phyloP scores from a whole-genome alignment of 768 basidiomycete genomes.

The Lactarius hengduanensis region DNA sequence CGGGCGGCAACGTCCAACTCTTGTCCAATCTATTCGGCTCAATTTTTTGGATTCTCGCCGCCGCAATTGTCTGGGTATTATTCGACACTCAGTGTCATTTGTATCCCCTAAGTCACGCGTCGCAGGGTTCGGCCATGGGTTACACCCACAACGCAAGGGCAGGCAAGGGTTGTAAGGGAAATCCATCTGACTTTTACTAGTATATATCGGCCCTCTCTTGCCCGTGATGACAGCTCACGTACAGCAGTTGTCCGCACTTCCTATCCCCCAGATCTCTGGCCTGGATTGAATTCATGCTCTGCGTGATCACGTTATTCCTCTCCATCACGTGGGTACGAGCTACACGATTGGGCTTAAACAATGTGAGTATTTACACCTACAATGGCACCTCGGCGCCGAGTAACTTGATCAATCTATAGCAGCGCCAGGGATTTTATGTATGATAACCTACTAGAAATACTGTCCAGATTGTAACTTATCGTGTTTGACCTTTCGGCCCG shows the following conservation, averaged over 20 bases:
- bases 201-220: conserved; percentile 4
- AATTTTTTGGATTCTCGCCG: conserved; percentile 66
- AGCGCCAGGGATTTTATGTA: conserved; percentile 14
- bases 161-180: conserved; percentile 2
- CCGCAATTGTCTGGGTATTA: conserved; percentile 65
- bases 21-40: conserved; percentile 79
- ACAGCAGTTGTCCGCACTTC: conserved; percentile 61
- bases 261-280: conserved; percentile 72
- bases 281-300: conserved; percentile 72
- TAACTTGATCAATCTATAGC: background rate
- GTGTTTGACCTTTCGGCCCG: conserved; percentile 4
- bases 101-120: conserved; percentile 11
- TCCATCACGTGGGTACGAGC: conserved; percentile 53
- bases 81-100: background rate
- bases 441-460: background rate
- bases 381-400: background rate
- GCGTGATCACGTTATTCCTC: conserved; percentile 50
- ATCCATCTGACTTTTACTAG: background rate
- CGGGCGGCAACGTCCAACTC: conserved; percentile 62
- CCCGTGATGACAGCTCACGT: background rate
- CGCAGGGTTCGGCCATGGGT: conserved; percentile 64
- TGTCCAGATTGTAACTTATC: background rate
- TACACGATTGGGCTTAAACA: conserved; percentile 2
- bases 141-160: conserved; percentile 49
- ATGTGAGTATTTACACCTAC: conserved; percentile 13